Conservation (phyloP, 2,329 filamentous ascomycete species). For the Lachnellula occidentalis region DNA sequence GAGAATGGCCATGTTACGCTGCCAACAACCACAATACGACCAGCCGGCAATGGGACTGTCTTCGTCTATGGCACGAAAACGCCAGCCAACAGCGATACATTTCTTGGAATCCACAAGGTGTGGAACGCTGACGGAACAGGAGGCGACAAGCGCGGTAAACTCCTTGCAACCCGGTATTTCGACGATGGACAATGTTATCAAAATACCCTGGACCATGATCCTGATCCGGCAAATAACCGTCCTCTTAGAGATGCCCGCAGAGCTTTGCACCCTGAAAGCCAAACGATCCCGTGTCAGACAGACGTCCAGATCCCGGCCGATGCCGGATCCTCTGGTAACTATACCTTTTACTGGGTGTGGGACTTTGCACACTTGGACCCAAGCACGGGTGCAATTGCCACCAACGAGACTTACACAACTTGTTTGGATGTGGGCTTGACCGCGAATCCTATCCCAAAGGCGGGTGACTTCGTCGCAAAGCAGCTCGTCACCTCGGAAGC, state of each 20-base stretch:
- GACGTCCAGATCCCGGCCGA: conserved; percentile 70
- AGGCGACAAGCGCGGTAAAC: conserved; percentile 69
- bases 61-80: conserved; percentile 68
- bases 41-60: conserved; percentile 62
- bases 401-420: conserved; percentile 53
- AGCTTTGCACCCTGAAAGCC: conserved; percentile 44
- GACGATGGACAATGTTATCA: conserved; percentile 92
- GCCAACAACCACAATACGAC: conserved; percentile 53
- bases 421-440: conserved; percentile 46
- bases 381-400: conserved; percentile 38
- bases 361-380: conserved; percentile 68
- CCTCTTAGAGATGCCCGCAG: conserved; percentile 55
- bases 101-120: conserved; percentile 59
- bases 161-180: conserved; percentile 73
- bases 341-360: conserved; percentile 96
- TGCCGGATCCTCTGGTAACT: conserved; percentile 54
- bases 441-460: conserved; percentile 14
- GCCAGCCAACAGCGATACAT: conserved; percentile 47
- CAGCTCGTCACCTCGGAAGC: not conserved
- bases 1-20: conserved; percentile 73
- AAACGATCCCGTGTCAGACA: conserved; percentile 76
- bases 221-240: not conserved
- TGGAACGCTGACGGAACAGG: conserved; percentile 81
- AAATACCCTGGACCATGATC: conserved; percentile 45
- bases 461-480: not conserved